A percentile compares a stretch with the other conserved stretches of the same genome.
Evolutionary conservation across 768 basidiomycete genomes (phyloP).

Genomic region (Tulasnella sp.): DNA sequence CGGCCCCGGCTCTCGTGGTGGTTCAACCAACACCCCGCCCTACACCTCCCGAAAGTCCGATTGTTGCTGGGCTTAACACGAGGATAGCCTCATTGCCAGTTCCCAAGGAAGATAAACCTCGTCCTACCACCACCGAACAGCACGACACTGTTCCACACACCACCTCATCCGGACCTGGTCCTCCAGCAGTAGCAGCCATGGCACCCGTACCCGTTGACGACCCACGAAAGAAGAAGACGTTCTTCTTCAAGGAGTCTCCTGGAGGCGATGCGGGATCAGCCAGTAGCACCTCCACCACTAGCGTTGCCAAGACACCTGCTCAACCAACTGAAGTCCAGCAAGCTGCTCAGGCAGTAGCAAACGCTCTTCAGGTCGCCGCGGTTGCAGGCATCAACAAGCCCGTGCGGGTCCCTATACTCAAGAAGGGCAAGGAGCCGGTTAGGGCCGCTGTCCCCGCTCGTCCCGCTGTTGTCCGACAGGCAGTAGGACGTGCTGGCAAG

Average conservation of each 20-base stretch:
- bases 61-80: conserved; percentile 18
- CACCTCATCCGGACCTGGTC: conserved; percentile 34
- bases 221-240: conserved; percentile 22
- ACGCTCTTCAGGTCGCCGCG: conserved; percentile 1
- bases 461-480: conserved; percentile 16
- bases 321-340: conserved; percentile 16
- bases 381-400: conserved; percentile 1
- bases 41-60: conserved; percentile 61
- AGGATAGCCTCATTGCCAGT: conserved; percentile 20
- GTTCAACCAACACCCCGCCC: conserved; percentile 51
- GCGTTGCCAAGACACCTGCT: conserved; percentile 3
- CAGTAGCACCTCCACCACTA: conserved; percentile 9
- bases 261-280: conserved; percentile 18
- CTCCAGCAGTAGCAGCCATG: not conserved
- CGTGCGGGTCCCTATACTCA: not conserved
- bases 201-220: conserved; percentile 26
- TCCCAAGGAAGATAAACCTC: not conserved
- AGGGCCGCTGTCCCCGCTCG: conserved; percentile 17
- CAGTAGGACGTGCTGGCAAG: conserved; percentile 1
- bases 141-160: conserved; percentile 28
- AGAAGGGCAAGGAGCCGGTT: conserved; percentile 26
- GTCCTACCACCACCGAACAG: conserved; percentile 21
- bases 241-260: conserved; percentile 30
- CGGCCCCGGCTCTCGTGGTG: conserved; percentile 51
- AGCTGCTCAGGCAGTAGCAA: not conserved